Percentiles rank a stretch among this genome's conserved stretches.
phyloP scores from a whole-genome alignment of 345 rosid species.

The Salix koriyanagi region DNA sequence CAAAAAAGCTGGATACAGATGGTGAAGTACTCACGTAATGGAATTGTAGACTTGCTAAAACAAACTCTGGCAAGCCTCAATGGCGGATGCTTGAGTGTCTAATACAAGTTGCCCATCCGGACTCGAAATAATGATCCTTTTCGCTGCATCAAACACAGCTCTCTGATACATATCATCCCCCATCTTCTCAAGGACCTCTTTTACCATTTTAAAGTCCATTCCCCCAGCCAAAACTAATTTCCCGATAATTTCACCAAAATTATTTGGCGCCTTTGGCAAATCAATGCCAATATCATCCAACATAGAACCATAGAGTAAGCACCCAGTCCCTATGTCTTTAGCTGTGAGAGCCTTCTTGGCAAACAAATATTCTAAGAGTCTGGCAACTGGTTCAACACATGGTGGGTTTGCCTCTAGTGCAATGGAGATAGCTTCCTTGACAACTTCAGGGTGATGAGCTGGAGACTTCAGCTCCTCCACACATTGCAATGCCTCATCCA shows the following conservation, averaged over 20 bases:
- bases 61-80: constrained; percentile 57
- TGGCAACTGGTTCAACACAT: constrained; percentile 39
- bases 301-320: constrained; percentile 59
- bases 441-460: constrained; percentile 63
- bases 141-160: constrained; percentile 49
- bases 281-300: constrained; percentile 86
- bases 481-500: constrained; percentile 72
- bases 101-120: constrained; percentile 37
- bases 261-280: constrained; percentile 69
- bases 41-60: constrained; percentile 15
- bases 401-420: constrained; percentile 75
- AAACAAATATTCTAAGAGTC: constrained; percentile 49
- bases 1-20: background rate
- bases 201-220: constrained; percentile 49
- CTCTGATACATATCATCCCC: constrained; percentile 59
- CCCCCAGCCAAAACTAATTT: constrained; percentile 47
- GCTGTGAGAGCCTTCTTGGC: constrained; percentile 43
- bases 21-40: background rate
- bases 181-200: constrained; percentile 58
- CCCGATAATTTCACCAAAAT: constrained; percentile 76
- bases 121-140: constrained; percentile 33
- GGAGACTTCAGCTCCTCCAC: constrained; percentile 67
- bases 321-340: constrained; percentile 56
- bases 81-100: constrained; percentile 48
- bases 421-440: constrained; percentile 70